These are phyloP conservation scores for Tillandsia leiboldiana DNA, from an alignment of 176 grass and related monocot genomes.

Conservation along the genomic window DNA sequence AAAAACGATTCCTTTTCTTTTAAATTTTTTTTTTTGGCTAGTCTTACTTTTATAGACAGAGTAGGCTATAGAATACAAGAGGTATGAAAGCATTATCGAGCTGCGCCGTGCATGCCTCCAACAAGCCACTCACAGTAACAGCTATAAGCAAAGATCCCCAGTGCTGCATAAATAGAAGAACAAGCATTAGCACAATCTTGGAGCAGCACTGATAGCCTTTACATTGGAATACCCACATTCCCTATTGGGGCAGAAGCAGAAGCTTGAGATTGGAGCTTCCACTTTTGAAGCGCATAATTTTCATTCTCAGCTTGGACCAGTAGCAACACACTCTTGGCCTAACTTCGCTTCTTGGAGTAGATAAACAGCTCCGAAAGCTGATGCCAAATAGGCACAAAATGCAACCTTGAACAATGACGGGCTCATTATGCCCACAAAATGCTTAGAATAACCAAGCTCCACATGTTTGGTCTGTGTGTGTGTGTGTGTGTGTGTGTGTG, in stretches of 20 bases:
- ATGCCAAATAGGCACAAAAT: too few species aligned
- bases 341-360: too few species aligned
- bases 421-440: too few species aligned
- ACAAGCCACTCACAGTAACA: constrained; percentile 59
- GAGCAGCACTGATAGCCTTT: background rate
- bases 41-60: constrained; percentile 53
- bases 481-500: too few species aligned
- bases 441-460: too few species aligned
- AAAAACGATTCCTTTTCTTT: background rate
- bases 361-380: too few species aligned
- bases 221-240: background rate
- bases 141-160: constrained; percentile 75
- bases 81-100: constrained; percentile 97
- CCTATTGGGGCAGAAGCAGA: background rate
- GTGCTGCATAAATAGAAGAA: constrained; percentile 44
- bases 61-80: constrained; percentile 79
- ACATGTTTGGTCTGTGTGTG: too few species aligned
- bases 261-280: too few species aligned
- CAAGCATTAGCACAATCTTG: background rate
- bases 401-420: too few species aligned
- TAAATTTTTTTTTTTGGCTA: background rate
- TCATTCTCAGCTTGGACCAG: too few species aligned
- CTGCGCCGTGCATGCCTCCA: constrained; percentile 85
- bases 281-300: too few species aligned
- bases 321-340: too few species aligned